Evolutionary conservation across 352 stramenopile species (phyloP), one percentile per base, ranked within the genome.

Genomic region (Elongisporangium prolatum): DNA sequence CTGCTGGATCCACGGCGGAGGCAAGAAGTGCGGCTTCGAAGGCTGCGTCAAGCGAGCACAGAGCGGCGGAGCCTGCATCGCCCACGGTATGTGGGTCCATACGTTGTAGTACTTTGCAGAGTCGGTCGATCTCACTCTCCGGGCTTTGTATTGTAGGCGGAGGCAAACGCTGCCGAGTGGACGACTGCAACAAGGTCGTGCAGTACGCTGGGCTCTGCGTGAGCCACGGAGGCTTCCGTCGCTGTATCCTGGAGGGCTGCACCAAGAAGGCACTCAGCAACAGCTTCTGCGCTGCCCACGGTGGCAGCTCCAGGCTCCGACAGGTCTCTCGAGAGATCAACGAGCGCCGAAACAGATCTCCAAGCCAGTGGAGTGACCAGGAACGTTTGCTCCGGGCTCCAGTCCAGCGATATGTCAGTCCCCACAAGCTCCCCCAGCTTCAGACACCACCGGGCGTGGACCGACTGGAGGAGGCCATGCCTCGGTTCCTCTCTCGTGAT

Each of bases 151-250:
- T 34, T 34, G 17, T 44, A 84, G 64, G 75, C 54, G 75, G 75
- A 20, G 72, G 75, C 25, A 83, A 85, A 50, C 65, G 75, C 8
- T 86, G 75, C 55, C 73, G 71, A 14, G 69, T 74, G 8, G 68
- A 67, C 18, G 71, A 50, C n/a, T 86, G 75, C 60, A 82, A 75
- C 59, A 88, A 88, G 61, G 75, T 85, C 10, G 75, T 86, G 22
- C 77, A 88, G 65, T 85, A 82, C 48, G 76, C 83, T 16, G 69
- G 76, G 20, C 74, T 86, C 0, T 88, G 78, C 21, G 74, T 85
- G 8, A 67, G 67, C 21, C 77, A 87, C 34, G 77, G 77, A 3
- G 77, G 77, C 44, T 85, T 78, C 57, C 74, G 77, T 1, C 72
- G 73, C 44, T 87, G 77, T 54, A 50, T 81, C 11, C 78, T 69